Base-by-base conservation (phyloP, 2,329 filamentous ascomycete species). In the Cyphellophora europaea region DNA sequence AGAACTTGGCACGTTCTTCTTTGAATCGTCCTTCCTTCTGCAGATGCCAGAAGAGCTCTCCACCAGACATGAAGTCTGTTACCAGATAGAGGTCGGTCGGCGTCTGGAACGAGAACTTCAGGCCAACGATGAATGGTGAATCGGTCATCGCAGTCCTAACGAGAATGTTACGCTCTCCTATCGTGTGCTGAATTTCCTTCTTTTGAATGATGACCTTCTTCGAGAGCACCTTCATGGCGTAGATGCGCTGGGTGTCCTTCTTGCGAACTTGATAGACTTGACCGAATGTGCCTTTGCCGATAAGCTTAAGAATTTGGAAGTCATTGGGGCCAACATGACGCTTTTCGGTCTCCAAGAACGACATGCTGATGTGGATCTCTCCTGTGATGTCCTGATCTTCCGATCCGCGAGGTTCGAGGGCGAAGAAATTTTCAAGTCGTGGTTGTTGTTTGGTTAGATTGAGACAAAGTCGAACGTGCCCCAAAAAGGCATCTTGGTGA, bases 201-300 rank as follows among this genome's bases (percentile, higher is more conserved):
- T 98, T 98, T 63, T 98, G 91, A 16, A 98, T 91, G 53, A 98
- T 98, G 35, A 98, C 91, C 69, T 98, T 98, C 71, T 98, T 98
- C 33, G 91, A 95, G 19, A 98, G 68, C 2, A 98, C 89, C 62
- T 98, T 98, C 91, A 98, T 98, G 43, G 91, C 91, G 54, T 98
- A 98, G 42, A 98, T 95, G 29, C 91, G 80, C 51, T 79, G 78
- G 1, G 89, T 95, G 57, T 98, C 91, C 67, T 85, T 91, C 73
- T 98, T 98, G 50, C 86, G 81, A 5, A 98, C 91, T 58, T 98
- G 91, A 57, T 96, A 98, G 2, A 98, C 91, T 58, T 98, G 91
- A 1, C 91, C 91, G 56, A 98, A 98, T 0, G 91, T 98, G 36
- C 91, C 91, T 62, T 96, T 96, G 43, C 91, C 91, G 47, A 98